phyloP scores from a whole-genome alignment of 1,139 yeast genomes.

The Zygosaccharomyces sapae region DNA sequence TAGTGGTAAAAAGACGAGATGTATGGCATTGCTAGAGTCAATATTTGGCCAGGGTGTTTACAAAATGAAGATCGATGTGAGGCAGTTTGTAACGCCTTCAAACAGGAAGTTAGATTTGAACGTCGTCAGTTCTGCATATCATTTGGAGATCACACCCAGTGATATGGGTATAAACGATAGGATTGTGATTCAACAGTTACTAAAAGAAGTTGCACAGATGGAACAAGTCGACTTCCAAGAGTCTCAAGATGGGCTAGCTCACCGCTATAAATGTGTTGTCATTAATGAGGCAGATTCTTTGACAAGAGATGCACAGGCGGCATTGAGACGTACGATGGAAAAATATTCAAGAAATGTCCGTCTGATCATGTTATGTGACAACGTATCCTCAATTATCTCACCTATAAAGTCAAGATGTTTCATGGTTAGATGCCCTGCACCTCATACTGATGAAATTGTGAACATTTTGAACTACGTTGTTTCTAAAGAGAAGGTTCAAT shows the following conservation, averaged over 20 bases:
- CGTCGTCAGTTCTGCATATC: conserved; percentile 84
- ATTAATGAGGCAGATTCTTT: conserved; percentile 97
- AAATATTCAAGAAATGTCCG: conserved; percentile 87
- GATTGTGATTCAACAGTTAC: conserved; percentile 86
- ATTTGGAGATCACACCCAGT: conserved; percentile 91
- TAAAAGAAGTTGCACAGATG: conserved; percentile 91
- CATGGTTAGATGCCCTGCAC: conserved; percentile 81
- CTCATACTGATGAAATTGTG: conserved; percentile 55
- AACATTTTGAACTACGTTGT: conserved; percentile 54
- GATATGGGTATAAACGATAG: conserved; percentile 96
- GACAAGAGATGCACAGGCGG: conserved; percentile 99
- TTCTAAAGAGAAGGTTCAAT: conserved; percentile 48
- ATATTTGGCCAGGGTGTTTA: conserved; percentile 81
- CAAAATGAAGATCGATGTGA: conserved; percentile 81
- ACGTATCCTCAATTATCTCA: conserved; percentile 85
- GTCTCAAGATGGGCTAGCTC: conserved; percentile 39
- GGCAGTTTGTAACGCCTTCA: conserved; percentile 70
- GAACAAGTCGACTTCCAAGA: conserved; percentile 71
- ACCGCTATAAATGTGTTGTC: conserved; percentile 83
- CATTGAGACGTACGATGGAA: conserved; percentile 95
- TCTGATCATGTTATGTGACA: conserved; percentile 76
- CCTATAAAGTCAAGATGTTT: conserved; percentile 94
- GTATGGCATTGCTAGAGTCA: conserved; percentile 72
- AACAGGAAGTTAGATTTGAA: conserved; percentile 81
- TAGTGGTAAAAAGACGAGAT: conserved; percentile 93